These are phyloP conservation scores for Ceratocystis huliohia DNA, from an alignment of 2,329 filamentous ascomycete species.

Conservation along the genomic window DNA sequence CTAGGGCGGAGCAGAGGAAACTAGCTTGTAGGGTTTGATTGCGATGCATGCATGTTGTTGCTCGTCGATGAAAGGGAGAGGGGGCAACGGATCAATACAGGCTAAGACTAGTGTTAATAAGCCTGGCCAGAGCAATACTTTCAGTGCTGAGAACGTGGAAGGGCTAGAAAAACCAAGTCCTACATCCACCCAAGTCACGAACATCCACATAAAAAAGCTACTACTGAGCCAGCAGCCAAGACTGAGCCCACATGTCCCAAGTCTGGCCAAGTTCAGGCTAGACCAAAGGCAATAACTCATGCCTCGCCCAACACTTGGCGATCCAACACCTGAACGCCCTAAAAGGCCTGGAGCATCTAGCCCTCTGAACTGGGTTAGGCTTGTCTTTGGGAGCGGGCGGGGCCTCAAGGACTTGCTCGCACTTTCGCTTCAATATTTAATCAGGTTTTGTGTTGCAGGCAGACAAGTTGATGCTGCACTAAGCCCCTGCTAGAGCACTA, in stretches of 20 bases:
- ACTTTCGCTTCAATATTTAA: neutral
- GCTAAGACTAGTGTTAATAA: too few species aligned
- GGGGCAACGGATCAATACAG: too few species aligned
- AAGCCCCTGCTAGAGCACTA: too few species aligned
- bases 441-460: too few species aligned
- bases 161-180: too few species aligned
- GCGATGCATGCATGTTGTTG: neutral
- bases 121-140: neutral
- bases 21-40: too few species aligned
- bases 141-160: too few species aligned
- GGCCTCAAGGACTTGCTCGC: slow-evolving; percentile 5
- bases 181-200: too few species aligned
- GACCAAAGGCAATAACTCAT: neutral
- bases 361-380: neutral
- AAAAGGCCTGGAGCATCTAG: slow-evolving; percentile 1
- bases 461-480: too few species aligned
- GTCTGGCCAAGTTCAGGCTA: neutral
- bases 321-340: slow-evolving; percentile 3
- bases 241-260: neutral
- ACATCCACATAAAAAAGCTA: neutral
- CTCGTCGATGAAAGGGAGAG: too few species aligned
- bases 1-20: too few species aligned
- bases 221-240: neutral
- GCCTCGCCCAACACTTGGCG: neutral
- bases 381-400: neutral